A percentile compares a stretch with the other conserved stretches of the same genome.
Conservation (phyloP, 2,329 filamentous ascomycete species). For the Venturia asperata region DNA sequence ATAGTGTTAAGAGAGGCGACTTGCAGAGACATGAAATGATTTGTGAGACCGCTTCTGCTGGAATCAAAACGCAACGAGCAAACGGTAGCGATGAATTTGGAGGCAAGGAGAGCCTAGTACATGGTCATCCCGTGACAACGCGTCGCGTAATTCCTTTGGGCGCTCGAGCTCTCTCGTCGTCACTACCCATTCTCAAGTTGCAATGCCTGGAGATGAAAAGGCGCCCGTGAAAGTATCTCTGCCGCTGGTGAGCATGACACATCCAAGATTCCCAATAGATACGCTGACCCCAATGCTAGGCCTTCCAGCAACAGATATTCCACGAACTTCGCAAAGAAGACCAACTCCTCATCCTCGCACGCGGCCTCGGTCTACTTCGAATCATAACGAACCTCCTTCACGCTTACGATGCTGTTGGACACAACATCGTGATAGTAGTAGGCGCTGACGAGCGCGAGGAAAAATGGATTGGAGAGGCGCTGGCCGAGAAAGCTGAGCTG, state of each 20-base stretch:
- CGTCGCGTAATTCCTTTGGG: background rate
- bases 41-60: too few species aligned
- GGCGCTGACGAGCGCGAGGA: constrained; percentile 91
- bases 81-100: too few species aligned
- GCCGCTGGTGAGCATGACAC: constrained; percentile 51
- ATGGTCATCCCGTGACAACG: background rate
- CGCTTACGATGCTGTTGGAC: constrained; percentile 91
- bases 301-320: constrained; percentile 95
- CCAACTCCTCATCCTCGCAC: constrained; percentile 86
- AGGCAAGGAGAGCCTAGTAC: background rate
- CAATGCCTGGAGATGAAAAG: constrained; percentile 37
- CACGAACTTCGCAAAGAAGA: constrained; percentile 83
- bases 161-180: constrained; percentile 2
- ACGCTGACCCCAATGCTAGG: constrained; percentile 33
- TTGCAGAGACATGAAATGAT: too few species aligned
- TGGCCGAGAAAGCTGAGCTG: constrained; percentile 91
- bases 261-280: background rate
- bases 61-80: too few species aligned
- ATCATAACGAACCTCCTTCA: constrained; percentile 94
- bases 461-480: constrained; percentile 90
- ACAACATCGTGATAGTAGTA: constrained; percentile 82
- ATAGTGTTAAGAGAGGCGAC: too few species aligned
- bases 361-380: constrained; percentile 83
- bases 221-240: constrained; percentile 71
- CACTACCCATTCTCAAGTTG: background rate